Conservation (phyloP, 83 land plant genomes). For the Diphasiastrum complanatum region DNA sequence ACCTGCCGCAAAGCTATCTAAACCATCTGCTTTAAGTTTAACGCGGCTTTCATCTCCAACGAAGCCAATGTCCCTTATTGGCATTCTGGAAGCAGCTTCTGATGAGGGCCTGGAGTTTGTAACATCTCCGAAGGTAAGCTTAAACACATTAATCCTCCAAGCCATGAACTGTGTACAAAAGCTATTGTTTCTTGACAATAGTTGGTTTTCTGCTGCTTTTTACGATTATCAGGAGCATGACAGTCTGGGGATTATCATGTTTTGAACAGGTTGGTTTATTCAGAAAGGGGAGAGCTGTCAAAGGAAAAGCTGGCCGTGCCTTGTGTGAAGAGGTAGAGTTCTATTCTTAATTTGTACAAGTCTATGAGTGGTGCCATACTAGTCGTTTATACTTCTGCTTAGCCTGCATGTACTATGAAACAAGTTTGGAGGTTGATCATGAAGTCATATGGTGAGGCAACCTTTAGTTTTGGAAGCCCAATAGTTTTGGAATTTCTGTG, state of each 20-base stretch:
- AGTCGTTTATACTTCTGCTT: too few species aligned
- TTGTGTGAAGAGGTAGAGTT: constrained; percentile 37
- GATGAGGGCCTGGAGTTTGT: constrained; percentile 33
- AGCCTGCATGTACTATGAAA: too few species aligned
- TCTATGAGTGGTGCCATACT: too few species aligned
- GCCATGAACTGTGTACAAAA: too few species aligned
- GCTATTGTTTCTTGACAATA: too few species aligned
- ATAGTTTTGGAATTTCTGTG: too few species aligned
- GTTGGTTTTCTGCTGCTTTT: too few species aligned
- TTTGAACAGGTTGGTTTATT: constrained; percentile 39
- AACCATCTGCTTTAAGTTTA: background rate
- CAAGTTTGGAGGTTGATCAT: too few species aligned
- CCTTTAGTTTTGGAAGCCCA: too few species aligned
- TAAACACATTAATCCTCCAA: too few species aligned
- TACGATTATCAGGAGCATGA: background rate
- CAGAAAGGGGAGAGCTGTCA: constrained; percentile 31
- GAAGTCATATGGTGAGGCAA: too few species aligned
- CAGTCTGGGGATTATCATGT: background rate
- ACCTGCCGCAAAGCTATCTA: constrained; percentile 15
- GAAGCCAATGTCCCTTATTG: constrained; percentile 23
- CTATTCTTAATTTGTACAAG: background rate
- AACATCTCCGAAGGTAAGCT: constrained; percentile 40
- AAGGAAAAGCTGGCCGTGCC: constrained; percentile 37
- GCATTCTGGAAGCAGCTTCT: constrained; percentile 32
- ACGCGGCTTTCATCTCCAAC: constrained; percentile 8